A percentile compares a stretch with the other conserved stretches of the same genome.
phyloP scores from a whole-genome alignment of 169 alveolate genomes.

The Cryptosporidium canis region DNA sequence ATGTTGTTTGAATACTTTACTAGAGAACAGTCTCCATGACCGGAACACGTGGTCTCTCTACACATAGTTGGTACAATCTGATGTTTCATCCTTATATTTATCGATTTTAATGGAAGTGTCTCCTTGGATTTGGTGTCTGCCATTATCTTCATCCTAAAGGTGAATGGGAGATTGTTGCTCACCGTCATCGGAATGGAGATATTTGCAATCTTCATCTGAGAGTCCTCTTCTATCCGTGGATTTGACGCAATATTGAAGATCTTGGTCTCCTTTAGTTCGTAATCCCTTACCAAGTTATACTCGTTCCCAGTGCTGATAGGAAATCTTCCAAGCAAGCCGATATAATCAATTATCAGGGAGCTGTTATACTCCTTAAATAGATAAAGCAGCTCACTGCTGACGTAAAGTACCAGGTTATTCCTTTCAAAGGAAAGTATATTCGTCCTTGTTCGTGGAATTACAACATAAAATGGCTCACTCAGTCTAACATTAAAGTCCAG shows the following conservation, averaged over 20 bases:
- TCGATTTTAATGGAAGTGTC: conserved; percentile 14
- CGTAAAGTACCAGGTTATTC: not conserved
- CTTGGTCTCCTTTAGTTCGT: conserved; percentile 21
- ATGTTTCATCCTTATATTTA: conserved; percentile 22
- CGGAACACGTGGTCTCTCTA: conserved; percentile 31
- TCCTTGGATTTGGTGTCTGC: not conserved
- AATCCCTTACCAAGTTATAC: conserved; percentile 9
- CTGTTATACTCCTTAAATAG: not conserved
- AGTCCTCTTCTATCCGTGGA: not conserved
- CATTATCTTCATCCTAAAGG: conserved; percentile 19
- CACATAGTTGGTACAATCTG: conserved; percentile 13
- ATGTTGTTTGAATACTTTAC: conserved; percentile 22
- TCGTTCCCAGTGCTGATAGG: conserved; percentile 13
- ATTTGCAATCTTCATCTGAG: conserved; percentile 1
- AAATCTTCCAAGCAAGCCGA: conserved; percentile 46
- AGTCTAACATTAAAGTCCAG: conserved; percentile 10
- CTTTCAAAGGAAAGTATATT: conserved; percentile 25
- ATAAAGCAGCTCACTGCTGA: conserved; percentile 5
- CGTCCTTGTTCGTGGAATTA: conserved; percentile 37
- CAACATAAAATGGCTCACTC: conserved; percentile 53
- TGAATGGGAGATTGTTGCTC: conserved; percentile 4
- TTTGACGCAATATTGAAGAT: conserved; percentile 9
- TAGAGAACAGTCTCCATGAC: conserved; percentile 56
- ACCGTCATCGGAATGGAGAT: conserved; percentile 12
- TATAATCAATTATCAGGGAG: conserved; percentile 13